Base-by-base conservation (phyloP, 202 grass and related monocot species). In the Elaeis oleifera region DNA sequence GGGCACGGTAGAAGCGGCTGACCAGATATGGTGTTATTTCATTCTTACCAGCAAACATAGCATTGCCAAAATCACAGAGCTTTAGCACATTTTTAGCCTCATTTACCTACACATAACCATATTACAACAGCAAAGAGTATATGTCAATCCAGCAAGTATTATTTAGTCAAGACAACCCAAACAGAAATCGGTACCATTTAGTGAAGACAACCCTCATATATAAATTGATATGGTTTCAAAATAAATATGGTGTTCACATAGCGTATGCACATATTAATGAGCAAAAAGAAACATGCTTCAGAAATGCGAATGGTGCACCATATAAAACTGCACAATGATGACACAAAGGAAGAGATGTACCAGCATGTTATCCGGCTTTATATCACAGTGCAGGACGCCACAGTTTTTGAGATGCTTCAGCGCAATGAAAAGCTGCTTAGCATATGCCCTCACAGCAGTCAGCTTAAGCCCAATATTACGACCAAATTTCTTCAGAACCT, bases 401-500 rank as follows among this genome's bases (percentile, higher is more conserved):
- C 94, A 89, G 78, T 99, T 99, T 70, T 81, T 94, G 51, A 99
- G 78, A 58, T 99, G 94, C 71, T 99, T 99, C 79, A 94, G 63
- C 4, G 94, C 94, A 70, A 99, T 92, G 82, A 99, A 99, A 75
- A 99, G 94, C 80, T 99, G 94, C 94, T 92, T 99, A 73, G 87
- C 90, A 86, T 99, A 99, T 56, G 94, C 75, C 85, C 88, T 80
- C 71, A 99, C 94, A 61, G 88, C 94, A 86, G 94, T 94, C 70
- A 99, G 88, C 71, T 94, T 99, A 70, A 99, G 80, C 25, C 94
- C 94, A 51, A 99, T 99, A 83, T 99, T 94, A 63, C 94, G 88
- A 82, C 94, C 94, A 89, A 99, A 99, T 81, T 99, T 99, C 84
- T 99, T 99, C 81, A 99, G 67, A 82, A 99, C 88, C 69, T 99